Conservation (phyloP, 805 yeast genomes). For the Candida alai region DNA sequence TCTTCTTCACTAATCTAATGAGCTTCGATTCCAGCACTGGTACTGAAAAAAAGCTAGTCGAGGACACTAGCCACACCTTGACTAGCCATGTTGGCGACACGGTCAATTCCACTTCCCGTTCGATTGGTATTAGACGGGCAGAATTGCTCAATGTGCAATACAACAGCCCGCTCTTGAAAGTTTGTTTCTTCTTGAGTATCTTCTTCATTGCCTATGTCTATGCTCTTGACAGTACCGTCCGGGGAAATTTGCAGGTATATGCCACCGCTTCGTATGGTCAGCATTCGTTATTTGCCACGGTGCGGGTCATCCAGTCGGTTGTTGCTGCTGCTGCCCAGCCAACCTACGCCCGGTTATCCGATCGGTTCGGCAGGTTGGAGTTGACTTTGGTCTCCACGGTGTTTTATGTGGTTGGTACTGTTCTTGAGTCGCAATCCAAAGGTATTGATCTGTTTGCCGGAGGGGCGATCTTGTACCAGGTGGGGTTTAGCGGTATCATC, state of each 20-base stretch:
- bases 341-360: slow-evolving; percentile 58
- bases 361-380: slow-evolving; percentile 59
- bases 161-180: slow-evolving; percentile 22
- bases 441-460: slow-evolving; percentile 57
- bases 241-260: slow-evolving; percentile 39
- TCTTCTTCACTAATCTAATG: too few species aligned
- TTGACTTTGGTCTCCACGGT: slow-evolving; percentile 45
- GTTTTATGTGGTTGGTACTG: slow-evolving; percentile 58
- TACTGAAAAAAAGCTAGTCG: too few species aligned
- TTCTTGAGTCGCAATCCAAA: slow-evolving; percentile 57
- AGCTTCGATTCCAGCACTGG: too few species aligned
- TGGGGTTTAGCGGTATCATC: slow-evolving; percentile 59
- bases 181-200: slow-evolving; percentile 42
- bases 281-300: slow-evolving; percentile 56
- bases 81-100: too few species aligned
- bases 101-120: too few species aligned
- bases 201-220: slow-evolving; percentile 58
- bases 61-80: too few species aligned
- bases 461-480: slow-evolving; percentile 51
- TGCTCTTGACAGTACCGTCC: slow-evolving; percentile 50
- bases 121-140: slow-evolving; percentile 6
- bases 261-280: slow-evolving; percentile 52
- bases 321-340: slow-evolving; percentile 66
- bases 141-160: slow-evolving; percentile 5
- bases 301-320: slow-evolving; percentile 54